Percentiles rank a stretch among this genome's conserved stretches.
Evolutionary conservation across 1,284 basidiomycete species (phyloP).

Genomic region (Coniophora puteana): DNA sequence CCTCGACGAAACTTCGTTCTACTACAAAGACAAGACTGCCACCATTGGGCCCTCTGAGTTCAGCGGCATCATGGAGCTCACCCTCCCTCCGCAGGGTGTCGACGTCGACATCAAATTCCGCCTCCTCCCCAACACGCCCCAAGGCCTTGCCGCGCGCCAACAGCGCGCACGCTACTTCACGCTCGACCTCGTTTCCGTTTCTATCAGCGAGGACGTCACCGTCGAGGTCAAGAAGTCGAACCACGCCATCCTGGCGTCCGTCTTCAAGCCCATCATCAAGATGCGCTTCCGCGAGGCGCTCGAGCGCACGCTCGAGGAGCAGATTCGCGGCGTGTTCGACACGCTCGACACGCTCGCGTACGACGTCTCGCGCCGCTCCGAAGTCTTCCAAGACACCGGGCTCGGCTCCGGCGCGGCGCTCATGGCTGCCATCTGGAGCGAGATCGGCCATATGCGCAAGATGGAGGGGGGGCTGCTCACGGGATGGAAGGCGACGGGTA

Average conservation of each 20-base stretch:
- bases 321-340: constrained; percentile 47
- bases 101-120: constrained; percentile 63
- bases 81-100: constrained; percentile 59
- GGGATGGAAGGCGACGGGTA: constrained; percentile 54
- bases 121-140: constrained; percentile 48
- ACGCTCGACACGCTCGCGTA: constrained; percentile 50
- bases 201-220: constrained; percentile 48
- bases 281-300: constrained; percentile 52
- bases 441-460: constrained; percentile 51
- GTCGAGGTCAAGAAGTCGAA: constrained; percentile 56
- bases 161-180: constrained; percentile 46
- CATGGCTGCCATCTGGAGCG: constrained; percentile 59
- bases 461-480: constrained; percentile 34
- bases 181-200: constrained; percentile 49
- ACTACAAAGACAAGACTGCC: constrained; percentile 57
- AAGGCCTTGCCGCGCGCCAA: constrained; percentile 39
- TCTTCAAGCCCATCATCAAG: constrained; percentile 60
- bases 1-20: constrained; percentile 66
- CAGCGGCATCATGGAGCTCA: constrained; percentile 57
- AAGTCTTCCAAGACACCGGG: constrained; percentile 64
- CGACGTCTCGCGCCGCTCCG: constrained; percentile 50
- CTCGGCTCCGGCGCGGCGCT: constrained; percentile 42
- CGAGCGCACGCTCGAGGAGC: constrained; percentile 50
- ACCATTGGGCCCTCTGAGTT: constrained; percentile 49
- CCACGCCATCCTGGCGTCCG: constrained; percentile 52